Conservation (phyloP, 2,329 filamentous ascomycete species). For the Colletotrichum caudatum region DNA sequence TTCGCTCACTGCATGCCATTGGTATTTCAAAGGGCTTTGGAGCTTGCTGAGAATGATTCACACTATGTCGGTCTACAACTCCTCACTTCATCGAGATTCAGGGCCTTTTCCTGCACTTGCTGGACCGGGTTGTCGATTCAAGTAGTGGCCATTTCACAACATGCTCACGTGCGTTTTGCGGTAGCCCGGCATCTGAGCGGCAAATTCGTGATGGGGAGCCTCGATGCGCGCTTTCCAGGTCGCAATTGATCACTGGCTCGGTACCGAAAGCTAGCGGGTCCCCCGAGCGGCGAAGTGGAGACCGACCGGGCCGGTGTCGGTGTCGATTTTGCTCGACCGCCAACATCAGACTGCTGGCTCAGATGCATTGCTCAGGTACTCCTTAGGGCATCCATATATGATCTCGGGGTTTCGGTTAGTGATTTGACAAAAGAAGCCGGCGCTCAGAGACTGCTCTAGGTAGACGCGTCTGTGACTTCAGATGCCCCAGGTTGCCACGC, state of each 20-base stretch:
- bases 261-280: conserved; percentile 14
- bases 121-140: not conserved
- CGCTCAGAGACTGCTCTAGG: not conserved
- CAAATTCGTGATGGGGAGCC: not conserved
- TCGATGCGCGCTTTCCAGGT: not conserved
- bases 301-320: not conserved
- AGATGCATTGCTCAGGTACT: not conserved
- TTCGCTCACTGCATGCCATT: not conserved
- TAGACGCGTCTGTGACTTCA: too few species aligned
- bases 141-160: not conserved
- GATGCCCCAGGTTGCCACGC: too few species aligned
- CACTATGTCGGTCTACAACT: not conserved
- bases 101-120: not conserved
- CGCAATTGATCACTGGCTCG: conserved; percentile 18
- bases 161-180: not conserved
- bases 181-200: conserved; percentile 9
- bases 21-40: not conserved
- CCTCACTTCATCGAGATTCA: not conserved
- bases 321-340: conserved; percentile 14
- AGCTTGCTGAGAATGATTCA: not conserved
- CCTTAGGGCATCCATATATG: not conserved
- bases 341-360: not conserved
- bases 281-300: not conserved
- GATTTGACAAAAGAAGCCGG: not conserved
- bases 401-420: not conserved